Conservation (phyloP, 1,284 basidiomycete species). For the Irpex sp. region DNA sequence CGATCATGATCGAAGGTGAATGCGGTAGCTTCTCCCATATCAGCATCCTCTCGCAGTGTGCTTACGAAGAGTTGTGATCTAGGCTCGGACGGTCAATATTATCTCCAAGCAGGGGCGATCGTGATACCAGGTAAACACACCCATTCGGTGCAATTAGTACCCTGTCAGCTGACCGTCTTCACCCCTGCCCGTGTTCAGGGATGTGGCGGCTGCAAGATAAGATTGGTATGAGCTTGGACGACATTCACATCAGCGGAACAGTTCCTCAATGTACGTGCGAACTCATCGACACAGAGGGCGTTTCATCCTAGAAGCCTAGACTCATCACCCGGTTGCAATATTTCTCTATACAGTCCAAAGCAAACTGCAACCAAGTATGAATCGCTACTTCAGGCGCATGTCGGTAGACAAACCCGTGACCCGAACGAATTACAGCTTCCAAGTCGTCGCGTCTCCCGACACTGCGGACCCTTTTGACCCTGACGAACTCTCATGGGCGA, state of each 20-base stretch:
- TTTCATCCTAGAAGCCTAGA: background rate
- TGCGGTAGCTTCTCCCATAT: background rate
- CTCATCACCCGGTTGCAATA: background rate
- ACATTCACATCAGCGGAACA: conserved; percentile 64
- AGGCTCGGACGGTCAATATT: conserved; percentile 62
- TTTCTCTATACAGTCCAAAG: conserved; percentile 41
- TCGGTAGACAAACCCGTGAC: conserved; percentile 63
- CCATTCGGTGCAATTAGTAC: background rate
- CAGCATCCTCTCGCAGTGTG: too few relatives aligned
- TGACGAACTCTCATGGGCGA: conserved; percentile 65
- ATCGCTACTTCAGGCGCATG: conserved; percentile 64
- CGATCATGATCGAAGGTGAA: conserved; percentile 69
- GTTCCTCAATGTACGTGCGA: conserved; percentile 62
- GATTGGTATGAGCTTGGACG: conserved; percentile 64
- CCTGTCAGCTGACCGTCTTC: background rate
- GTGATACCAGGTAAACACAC: conserved; percentile 49
- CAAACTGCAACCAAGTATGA: conserved; percentile 61
- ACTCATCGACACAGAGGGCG: background rate
- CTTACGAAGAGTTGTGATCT: conserved; percentile 1
- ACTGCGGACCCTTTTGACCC: conserved; percentile 40
- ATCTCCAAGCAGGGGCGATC: conserved; percentile 70
- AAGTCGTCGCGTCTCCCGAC: conserved; percentile 38
- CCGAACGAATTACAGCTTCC: conserved; percentile 70
- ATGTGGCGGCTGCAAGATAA: conserved; percentile 78
- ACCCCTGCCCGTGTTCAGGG: conserved; percentile 33